Conservation (phyloP, 495 filamentous ascomycete genomes). For the Penicillium daleae region DNA sequence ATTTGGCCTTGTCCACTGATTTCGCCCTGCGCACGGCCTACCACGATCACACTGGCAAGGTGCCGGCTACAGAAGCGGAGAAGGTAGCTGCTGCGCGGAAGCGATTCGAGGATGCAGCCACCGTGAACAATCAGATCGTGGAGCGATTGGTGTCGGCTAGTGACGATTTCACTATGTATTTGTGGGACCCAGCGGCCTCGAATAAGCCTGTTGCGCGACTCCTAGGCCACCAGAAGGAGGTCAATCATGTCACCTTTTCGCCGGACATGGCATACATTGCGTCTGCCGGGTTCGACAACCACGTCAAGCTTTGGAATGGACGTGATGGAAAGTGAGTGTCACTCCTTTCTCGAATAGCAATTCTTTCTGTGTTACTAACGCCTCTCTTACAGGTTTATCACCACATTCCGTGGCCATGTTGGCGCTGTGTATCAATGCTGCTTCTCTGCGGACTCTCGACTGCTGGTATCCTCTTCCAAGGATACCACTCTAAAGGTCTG, state of each 20-base stretch:
- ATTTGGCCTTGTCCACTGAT: constrained; percentile 92
- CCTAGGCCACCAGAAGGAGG: constrained; percentile 91
- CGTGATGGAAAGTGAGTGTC: constrained; percentile 61
- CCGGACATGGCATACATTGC: constrained; percentile 87
- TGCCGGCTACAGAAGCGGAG: constrained; percentile 68
- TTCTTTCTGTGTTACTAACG: background rate
- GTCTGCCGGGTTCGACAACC: constrained; percentile 88
- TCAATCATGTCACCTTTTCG: constrained; percentile 94
- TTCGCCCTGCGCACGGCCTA: constrained; percentile 86
- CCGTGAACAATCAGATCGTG: constrained; percentile 72
- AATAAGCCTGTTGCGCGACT: constrained; percentile 87
- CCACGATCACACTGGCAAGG: constrained; percentile 78
- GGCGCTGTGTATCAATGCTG: constrained; percentile 88
- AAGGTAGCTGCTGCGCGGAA: constrained; percentile 77
- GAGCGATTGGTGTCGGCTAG: constrained; percentile 89
- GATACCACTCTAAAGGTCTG: constrained; percentile 96
- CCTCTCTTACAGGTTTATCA: constrained; percentile 62
- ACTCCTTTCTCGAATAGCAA: background rate
- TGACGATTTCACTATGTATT: constrained; percentile 95
- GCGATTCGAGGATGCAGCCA: constrained; percentile 88
- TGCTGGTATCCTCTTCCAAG: constrained; percentile 83
- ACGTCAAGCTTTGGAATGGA: constrained; percentile 85
- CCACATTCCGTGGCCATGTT: constrained; percentile 88
- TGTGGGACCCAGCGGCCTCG: constrained; percentile 84
- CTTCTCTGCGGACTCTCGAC: constrained; percentile 85